Evolutionary conservation across 164 flowering plant genomes (phyloP).

Genomic region (Amborella trichopoda): DNA sequence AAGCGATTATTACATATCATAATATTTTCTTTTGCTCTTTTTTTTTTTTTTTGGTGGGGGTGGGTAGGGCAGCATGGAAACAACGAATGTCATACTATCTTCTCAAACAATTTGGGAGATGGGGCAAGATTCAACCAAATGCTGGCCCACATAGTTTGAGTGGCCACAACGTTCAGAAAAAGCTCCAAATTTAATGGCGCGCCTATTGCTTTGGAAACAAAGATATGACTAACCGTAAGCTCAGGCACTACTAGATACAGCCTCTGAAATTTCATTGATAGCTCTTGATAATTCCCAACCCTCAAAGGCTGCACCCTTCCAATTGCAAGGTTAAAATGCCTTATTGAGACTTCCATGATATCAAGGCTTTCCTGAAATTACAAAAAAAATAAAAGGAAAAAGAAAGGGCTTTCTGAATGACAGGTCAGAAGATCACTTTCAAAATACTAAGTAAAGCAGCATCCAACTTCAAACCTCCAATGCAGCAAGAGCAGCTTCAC

Average conservation of each 20-base stretch:
- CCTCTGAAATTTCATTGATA: constrained; percentile 56
- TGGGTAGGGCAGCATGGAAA: background rate
- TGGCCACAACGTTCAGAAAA: background rate
- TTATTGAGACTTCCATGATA: constrained; percentile 50
- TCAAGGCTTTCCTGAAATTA: constrained; percentile 51
- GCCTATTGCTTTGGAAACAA: background rate
- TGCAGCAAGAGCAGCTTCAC: constrained; percentile 68
- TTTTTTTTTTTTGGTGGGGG: background rate
- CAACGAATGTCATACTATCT: background rate
- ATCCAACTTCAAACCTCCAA: constrained; percentile 40
- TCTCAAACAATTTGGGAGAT: no score
- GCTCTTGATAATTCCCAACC: constrained; percentile 30
- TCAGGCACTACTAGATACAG: constrained; percentile 23
- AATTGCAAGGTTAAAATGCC: constrained; percentile 48
- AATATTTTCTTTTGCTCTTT: no score
- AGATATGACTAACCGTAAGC: background rate
- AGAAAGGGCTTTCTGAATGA: background rate
- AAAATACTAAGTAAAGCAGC: background rate
- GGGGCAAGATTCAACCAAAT: background rate
- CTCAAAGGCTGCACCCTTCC: constrained; percentile 48
- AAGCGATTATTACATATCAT: no score
- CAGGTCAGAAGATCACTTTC: background rate
- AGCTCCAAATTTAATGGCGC: background rate
- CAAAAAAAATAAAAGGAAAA: background rate
- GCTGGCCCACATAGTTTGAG: background rate